A percentile compares a stretch with the other conserved stretches of the same genome.
phyloP scores from a whole-genome alignment of 2,329 filamentous ascomycete genomes.

The Colletotrichum plurivorum region DNA sequence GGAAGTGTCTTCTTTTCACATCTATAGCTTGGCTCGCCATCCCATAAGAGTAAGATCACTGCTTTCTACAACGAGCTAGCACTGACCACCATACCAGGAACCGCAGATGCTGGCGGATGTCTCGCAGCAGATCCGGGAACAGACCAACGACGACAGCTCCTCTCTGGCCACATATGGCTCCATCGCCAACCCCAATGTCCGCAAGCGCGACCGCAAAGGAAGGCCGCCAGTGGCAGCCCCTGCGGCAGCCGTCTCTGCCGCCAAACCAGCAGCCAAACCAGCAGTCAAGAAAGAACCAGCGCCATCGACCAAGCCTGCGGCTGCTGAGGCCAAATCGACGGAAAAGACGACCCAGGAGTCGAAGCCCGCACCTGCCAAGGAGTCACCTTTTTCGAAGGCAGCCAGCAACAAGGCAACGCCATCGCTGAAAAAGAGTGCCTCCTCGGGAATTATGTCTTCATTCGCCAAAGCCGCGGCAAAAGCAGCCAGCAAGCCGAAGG shows the following conservation, averaged over 20 bases:
- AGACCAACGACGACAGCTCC: constrained; percentile 72
- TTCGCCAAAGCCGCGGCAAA: constrained; percentile 75
- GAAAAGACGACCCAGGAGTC: constrained; percentile 51
- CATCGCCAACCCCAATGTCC: constrained; percentile 81
- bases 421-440: constrained; percentile 70
- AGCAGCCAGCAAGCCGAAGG: constrained; percentile 38
- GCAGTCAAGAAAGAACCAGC: constrained; percentile 50
- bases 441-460: constrained; percentile 78
- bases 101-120: constrained; percentile 80
- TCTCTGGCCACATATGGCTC: constrained; percentile 76
- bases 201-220: constrained; percentile 61
- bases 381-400: constrained; percentile 53
- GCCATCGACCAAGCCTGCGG: constrained; percentile 40
- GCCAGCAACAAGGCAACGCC: constrained; percentile 56
- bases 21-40: constrained; percentile 86
- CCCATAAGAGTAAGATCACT: constrained; percentile 70
- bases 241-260: constrained; percentile 45
- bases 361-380: constrained; percentile 54
- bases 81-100: constrained; percentile 56
- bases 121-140: constrained; percentile 71
- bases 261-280: constrained; percentile 46
- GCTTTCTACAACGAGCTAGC: fast-evolving
- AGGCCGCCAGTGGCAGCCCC: constrained; percentile 44
- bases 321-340: constrained; percentile 42
- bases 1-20: constrained; percentile 82